phyloP scores from a whole-genome alignment of 805 yeast genomes.

The Metschnikowia santaceciliae region DNA sequence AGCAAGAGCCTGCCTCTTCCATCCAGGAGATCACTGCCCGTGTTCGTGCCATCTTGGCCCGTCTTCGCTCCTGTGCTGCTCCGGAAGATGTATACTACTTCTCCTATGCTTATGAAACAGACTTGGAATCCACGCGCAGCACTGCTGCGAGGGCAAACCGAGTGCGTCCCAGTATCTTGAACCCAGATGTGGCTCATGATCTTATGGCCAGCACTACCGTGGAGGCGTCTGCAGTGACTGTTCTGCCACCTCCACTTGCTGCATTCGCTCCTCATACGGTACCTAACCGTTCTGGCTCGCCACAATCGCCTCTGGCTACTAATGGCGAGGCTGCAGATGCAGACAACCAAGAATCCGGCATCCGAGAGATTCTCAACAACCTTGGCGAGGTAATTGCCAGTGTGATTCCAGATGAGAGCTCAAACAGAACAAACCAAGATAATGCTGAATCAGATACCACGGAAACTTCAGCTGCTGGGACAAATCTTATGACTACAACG shows the following conservation, averaged over 20 bases:
- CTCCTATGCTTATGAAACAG: constrained; percentile 24
- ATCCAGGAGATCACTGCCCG: constrained; percentile 23
- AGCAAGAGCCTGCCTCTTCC: constrained; percentile 23
- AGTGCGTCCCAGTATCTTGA: constrained; percentile 33
- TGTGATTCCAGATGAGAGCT: background rate
- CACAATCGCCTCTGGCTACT: background rate
- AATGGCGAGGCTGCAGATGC: background rate
- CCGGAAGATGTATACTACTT: constrained; percentile 26
- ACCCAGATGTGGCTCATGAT: constrained; percentile 36
- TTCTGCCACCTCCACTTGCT: constrained; percentile 3
- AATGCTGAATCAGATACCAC: background rate
- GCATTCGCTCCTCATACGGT: background rate
- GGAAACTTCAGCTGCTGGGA: background rate
- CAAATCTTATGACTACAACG: background rate
- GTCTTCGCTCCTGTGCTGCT: constrained; percentile 20
- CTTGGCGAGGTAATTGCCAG: constrained; percentile 13
- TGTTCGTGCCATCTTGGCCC: constrained; percentile 26
- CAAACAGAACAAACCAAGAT: background rate
- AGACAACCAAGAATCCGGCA: background rate
- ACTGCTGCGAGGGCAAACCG: constrained; percentile 29
- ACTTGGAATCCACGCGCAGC: constrained; percentile 22
- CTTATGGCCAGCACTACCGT: constrained; percentile 26
- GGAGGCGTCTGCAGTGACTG: constrained; percentile 21
- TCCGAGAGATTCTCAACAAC: constrained; percentile 9
- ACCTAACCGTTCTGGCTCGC: background rate